phyloP scores from a whole-genome alignment of 306 rosid genomes.

The Gastrolobium bilobum region DNA sequence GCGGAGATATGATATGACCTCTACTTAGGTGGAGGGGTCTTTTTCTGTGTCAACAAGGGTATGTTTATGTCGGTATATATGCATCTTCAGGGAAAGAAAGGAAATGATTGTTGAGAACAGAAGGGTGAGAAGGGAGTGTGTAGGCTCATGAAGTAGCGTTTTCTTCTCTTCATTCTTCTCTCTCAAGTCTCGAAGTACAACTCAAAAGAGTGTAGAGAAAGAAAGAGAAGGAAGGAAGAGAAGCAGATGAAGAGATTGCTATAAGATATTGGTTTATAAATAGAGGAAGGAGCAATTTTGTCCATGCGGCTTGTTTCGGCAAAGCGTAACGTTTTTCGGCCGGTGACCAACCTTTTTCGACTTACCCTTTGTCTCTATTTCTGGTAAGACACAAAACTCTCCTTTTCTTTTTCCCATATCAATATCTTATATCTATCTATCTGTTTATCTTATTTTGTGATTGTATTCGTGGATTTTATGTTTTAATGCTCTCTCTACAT shows the following conservation, averaged over 20 bases:
- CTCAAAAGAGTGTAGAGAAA: neutral
- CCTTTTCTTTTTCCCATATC: constrained; percentile 47
- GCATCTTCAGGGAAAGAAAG: neutral
- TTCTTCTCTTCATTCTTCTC: constrained; percentile 46
- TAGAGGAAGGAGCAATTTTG: constrained; percentile 17
- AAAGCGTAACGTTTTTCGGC: constrained; percentile 49
- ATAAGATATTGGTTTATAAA: constrained; percentile 37
- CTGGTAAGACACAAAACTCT: constrained; percentile 49
- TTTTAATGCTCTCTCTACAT: constrained; percentile 9
- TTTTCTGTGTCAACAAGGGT: neutral
- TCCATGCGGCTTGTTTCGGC: constrained; percentile 34
- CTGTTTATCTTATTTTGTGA: neutral
- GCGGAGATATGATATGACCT: constrained; percentile 38
- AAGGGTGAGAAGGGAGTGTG: neutral
- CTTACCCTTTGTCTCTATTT: constrained; percentile 62
- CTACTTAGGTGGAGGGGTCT: constrained; percentile 22
- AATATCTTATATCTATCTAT: neutral
- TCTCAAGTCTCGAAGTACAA: neutral
- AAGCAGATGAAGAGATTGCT: neutral
- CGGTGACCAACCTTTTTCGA: constrained; percentile 67
- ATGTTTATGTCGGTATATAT: constrained; percentile 47
- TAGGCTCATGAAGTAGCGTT: neutral
- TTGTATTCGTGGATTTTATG: neutral
- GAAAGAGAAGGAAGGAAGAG: constrained; percentile 13
- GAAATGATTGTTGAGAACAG: neutral